A percentile compares a stretch with the other conserved stretches of the same genome.
Conservation (phyloP, 2,329 filamentous ascomycete species). For the Calonectria crousiana region DNA sequence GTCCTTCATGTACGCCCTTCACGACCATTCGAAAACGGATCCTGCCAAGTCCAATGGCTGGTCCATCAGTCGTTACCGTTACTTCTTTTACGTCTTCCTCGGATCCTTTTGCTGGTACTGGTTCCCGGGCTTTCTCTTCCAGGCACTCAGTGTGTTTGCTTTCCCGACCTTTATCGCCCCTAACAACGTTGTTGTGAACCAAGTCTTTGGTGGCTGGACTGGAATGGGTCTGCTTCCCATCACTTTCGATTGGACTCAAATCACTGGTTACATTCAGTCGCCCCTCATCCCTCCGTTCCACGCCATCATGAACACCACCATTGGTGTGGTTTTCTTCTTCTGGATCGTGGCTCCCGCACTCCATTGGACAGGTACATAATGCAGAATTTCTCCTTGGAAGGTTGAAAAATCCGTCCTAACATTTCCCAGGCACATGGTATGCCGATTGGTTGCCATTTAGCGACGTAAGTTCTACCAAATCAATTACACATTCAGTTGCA, state of each 20-base stretch:
- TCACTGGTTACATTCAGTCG: slow-evolving; percentile 67
- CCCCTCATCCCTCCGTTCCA: slow-evolving; percentile 71
- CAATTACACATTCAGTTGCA: not conserved
- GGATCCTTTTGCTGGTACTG: slow-evolving; percentile 53
- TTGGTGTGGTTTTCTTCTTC: slow-evolving; percentile 63
- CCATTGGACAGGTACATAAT: slow-evolving; percentile 10
- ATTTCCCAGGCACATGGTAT: slow-evolving; percentile 12
- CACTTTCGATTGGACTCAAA: slow-evolving; percentile 59
- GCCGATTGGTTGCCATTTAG: slow-evolving; percentile 53
- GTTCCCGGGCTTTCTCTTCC: slow-evolving; percentile 52
- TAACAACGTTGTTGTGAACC: slow-evolving; percentile 64
- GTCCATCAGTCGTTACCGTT: slow-evolving; percentile 23
- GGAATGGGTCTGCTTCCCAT: slow-evolving; percentile 66
- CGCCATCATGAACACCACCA: slow-evolving; percentile 69
- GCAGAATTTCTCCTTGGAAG: no score
- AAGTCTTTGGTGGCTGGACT: slow-evolving; percentile 66
- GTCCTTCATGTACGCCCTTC: slow-evolving; percentile 23
- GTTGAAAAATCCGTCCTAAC: not conserved
- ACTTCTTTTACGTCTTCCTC: slow-evolving; percentile 60
- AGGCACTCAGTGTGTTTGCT: slow-evolving; percentile 14
- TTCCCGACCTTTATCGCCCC: slow-evolving; percentile 59
- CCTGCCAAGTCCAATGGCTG: slow-evolving; percentile 17
- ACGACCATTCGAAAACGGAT: slow-evolving; percentile 12
- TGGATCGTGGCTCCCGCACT: slow-evolving; percentile 26
- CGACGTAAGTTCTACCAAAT: slow-evolving; percentile 62